phyloP scores from a whole-genome alignment of 2,329 filamentous ascomycete genomes.

The Lachnellula subtilissima region DNA sequence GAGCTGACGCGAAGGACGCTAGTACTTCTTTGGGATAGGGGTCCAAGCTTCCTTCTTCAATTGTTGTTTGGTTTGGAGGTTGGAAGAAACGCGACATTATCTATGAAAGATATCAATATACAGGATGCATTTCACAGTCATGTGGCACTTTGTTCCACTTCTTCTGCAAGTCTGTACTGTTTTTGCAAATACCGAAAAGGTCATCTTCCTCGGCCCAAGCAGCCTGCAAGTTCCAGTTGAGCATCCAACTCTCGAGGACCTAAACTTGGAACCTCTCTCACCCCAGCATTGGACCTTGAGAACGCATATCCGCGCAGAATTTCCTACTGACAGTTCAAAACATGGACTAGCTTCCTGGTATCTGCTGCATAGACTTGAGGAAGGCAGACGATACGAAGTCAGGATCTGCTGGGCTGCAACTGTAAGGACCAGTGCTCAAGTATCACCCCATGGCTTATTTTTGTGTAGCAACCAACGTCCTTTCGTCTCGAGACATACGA shows the following conservation, averaged over 20 bases:
- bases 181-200: constrained; percentile 81
- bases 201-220: constrained; percentile 74
- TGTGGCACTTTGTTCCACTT: constrained; percentile 18
- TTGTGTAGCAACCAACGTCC: constrained; percentile 71
- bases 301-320: constrained; percentile 61
- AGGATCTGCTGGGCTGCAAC: constrained; percentile 91
- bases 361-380: constrained; percentile 64
- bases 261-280: constrained; percentile 62
- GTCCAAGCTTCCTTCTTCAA: background rate
- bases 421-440: constrained; percentile 50
- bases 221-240: constrained; percentile 50
- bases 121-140: background rate
- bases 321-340: constrained; percentile 51
- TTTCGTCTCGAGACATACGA: constrained; percentile 67
- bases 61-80: too few species aligned
- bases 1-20: too few species aligned
- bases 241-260: constrained; percentile 52
- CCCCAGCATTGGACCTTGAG: constrained; percentile 52
- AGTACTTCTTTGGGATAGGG: too few species aligned
- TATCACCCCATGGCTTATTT: constrained; percentile 9
- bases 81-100: background rate
- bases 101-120: background rate
- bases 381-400: constrained; percentile 79
- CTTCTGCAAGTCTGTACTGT: constrained; percentile 20
- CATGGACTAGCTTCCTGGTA: constrained; percentile 71